Evolutionary conservation across 345 rosid species (phyloP), one percentile per base, ranked within the genome.

Genomic region (Brassica nigra): DNA sequence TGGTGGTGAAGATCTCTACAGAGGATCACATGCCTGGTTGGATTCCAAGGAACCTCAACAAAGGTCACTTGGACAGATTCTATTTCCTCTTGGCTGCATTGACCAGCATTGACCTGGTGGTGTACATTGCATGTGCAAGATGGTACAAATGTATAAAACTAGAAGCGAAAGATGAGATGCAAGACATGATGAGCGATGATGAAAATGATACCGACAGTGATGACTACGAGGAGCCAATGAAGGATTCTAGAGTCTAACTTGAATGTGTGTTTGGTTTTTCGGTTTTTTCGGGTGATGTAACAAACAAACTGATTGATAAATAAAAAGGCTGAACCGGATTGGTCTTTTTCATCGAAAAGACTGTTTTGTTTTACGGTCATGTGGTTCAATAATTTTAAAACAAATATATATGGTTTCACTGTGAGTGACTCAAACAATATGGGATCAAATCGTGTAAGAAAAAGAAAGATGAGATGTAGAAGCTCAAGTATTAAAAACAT

Each of bases 11-110:
- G 92, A 89, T 96, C 84, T 96, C 99, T 4, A 84, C 95, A 2
- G 89, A 78, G 69, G 95, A 90, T 77, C 88, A 89, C 84, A 90
- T 90, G 97, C 92, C 97, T 0, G 99, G 98, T 76, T 96, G 99
- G 99, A 90, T 96, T 39, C 97, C 99, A 0, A 89, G 97, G 71
- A 93, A 96, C 74, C 93, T 96, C 37, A 96, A 96, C 93, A 89
- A 74, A 82, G 99, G 99, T 74, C 99, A 93, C 80, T 87, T 95
- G 7, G 99, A 95, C 74, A 80, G 98, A 80, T 95, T 95, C 74
- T 95, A 88, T 85, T 96, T 96, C 89, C 91, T 96, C 34, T 79
- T 96, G 44, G 98, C 99, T 18, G 90, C 77, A 8, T 81, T 96
- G 59, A 96, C 97, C 3, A 73, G 85, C 12, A 16, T 86, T 8